Evolutionary conservation across 768 basidiomycete species (phyloP), one percentile per base, ranked within the genome.

Genomic region (Boletus reticuloceps): DNA sequence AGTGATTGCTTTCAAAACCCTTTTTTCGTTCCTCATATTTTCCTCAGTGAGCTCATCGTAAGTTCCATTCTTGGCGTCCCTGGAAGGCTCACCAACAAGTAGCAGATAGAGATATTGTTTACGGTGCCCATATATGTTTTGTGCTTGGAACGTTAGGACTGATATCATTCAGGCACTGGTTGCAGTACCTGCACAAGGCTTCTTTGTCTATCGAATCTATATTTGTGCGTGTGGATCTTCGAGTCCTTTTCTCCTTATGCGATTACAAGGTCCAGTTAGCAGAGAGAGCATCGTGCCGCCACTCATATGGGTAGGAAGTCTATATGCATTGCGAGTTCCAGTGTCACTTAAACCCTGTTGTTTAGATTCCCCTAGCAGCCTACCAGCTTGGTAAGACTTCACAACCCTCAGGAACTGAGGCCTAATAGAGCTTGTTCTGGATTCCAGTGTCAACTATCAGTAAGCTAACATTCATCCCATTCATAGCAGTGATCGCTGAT

Each of bases 191-290:
- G 31, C 52, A 0, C 62, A 64, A 27, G 49, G 42, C 6, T 60
- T 46, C 25, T 57, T 61, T 9, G 19, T 64, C 20, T 12, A 57
- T 29, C 49, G 62, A 13, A 45, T 61, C 16, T 59, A 53, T 32
- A 16, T 46, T 7, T 45, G 58, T 59, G 12, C 16, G 55, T 49
- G 7, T 20, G 3, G 25, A 9, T 4, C 27, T 13, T 20, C 7
- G 13, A 7, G 7, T 19, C 4, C 4, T 8, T 29, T n/a, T 39
- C 9, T 22, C 19, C 25, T 14, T 17, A 20, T 2, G 6, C 6
- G 34, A 13, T 36, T 14, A 36, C 13, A 14, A 6, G 14, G 8
- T 17, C 36, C 22, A 61, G 60, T 61, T 6, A 36, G 40, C 16
- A 29, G 29, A 14, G 50, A 29, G 39, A 50, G 47, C 14, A 19